Percentiles rank a stretch among this genome's conserved stretches.
phyloP scores from a whole-genome alignment of 192 early-diverging fungal species.

The Phlyctochytrium planicorne region DNA sequence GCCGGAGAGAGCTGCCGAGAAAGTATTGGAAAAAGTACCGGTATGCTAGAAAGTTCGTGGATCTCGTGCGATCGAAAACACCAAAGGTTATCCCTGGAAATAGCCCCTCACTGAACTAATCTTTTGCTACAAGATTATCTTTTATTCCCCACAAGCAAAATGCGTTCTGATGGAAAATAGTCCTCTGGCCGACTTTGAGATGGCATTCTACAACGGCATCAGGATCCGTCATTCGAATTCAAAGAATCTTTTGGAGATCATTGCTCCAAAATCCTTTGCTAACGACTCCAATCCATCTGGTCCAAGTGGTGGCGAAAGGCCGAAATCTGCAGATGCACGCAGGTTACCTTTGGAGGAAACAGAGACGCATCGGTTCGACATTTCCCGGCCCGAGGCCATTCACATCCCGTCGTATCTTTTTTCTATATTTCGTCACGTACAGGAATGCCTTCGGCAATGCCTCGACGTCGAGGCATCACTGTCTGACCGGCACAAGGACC shows the following conservation, averaged over 20 bases:
- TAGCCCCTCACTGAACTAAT: constrained; percentile 1
- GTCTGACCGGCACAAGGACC: constrained; percentile 18
- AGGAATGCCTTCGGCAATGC: constrained; percentile 54
- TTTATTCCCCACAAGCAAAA: constrained; percentile 71
- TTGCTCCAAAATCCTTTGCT: constrained; percentile 33
- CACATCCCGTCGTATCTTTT: constrained; percentile 36
- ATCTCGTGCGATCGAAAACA: constrained; percentile 58
- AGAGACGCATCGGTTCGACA: constrained; percentile 10
- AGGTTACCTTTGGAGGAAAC: background rate
- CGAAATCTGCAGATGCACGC: background rate
- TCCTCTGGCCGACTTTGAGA: constrained; percentile 59
- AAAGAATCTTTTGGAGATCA: constrained; percentile 37
- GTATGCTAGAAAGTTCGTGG: constrained; percentile 52
- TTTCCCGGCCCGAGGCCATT: constrained; percentile 5
- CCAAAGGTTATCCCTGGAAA: constrained; percentile 49
- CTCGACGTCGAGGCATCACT: constrained; percentile 41
- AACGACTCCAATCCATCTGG: background rate
- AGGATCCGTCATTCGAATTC: constrained; percentile 41
- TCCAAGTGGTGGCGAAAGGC: background rate
- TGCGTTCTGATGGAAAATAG: constrained; percentile 68
- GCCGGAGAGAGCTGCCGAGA: constrained; percentile 25
- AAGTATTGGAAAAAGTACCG: constrained; percentile 40
- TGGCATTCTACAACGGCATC: constrained; percentile 66
- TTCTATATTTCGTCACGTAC: constrained; percentile 39
- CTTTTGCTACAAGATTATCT: constrained; percentile 49